phyloP scores from a whole-genome alignment of 148 eudicot genomes.

The Cornus controversa region DNA sequence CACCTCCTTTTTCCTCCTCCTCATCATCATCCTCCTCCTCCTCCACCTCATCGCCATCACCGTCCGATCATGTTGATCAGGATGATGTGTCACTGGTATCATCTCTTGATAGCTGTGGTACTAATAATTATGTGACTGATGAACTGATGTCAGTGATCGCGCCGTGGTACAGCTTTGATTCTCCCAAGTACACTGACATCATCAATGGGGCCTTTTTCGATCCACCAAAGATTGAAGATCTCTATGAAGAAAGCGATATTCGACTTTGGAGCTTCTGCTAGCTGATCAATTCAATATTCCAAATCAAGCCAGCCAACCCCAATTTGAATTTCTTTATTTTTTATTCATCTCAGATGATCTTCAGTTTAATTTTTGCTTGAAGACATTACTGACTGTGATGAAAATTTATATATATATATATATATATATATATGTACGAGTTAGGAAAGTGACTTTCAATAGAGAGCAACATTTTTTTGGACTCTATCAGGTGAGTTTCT shows the following conservation, averaged over 20 bases:
- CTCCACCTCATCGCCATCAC: constrained; percentile 27
- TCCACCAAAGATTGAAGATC: too few species aligned
- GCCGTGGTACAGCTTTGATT: too few species aligned
- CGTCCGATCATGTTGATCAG: constrained; percentile 21
- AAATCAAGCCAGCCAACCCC: not conserved
- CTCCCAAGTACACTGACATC: too few species aligned
- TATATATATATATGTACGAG: not conserved
- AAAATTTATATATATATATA: constrained; percentile 20
- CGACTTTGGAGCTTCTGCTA: constrained; percentile 20
- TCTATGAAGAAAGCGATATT: too few species aligned
- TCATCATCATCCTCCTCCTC: constrained; percentile 30
- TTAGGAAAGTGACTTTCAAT: constrained; percentile 15
- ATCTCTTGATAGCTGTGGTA: not conserved
- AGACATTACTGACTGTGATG: constrained; percentile 51
- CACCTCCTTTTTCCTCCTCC: constrained; percentile 15
- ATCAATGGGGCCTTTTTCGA: too few species aligned
- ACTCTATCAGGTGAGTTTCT: constrained; percentile 32
- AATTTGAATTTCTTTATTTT: not conserved
- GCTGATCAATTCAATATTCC: constrained; percentile 26
- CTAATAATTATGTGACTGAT: too few species aligned
- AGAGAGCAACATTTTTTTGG: constrained; percentile 30
- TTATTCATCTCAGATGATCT: constrained; percentile 27
- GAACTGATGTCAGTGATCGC: too few species aligned
- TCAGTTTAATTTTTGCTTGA: constrained; percentile 27
- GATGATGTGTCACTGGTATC: constrained; percentile 30